A percentile compares a stretch with the other conserved stretches of the same genome.
Evolutionary conservation across 2,329 filamentous ascomycete species (phyloP).

Genomic region (Fusarium sp.): DNA sequence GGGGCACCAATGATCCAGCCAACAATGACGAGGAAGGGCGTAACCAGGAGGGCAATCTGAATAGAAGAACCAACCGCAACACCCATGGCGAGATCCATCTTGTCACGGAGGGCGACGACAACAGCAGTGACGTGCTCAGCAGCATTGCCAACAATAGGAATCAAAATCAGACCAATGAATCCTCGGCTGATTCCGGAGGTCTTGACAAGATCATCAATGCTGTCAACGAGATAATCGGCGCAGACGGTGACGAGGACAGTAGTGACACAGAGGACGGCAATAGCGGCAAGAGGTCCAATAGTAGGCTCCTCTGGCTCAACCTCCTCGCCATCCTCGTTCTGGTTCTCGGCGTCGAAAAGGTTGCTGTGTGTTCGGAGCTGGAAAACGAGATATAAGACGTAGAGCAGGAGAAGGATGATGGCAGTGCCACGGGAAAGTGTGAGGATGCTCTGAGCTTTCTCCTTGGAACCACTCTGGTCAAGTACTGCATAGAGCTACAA

Average conservation of each 20-base stretch:
- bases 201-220: slow-evolving; percentile 76
- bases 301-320: slow-evolving; percentile 56
- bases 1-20: slow-evolving; percentile 78
- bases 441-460: slow-evolving; percentile 66
- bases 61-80: slow-evolving; percentile 84
- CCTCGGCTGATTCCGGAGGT: slow-evolving; percentile 78
- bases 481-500: slow-evolving; percentile 71
- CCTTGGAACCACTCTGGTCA: slow-evolving; percentile 51
- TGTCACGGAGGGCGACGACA: slow-evolving; percentile 79
- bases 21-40: slow-evolving; percentile 79
- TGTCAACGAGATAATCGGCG: slow-evolving; percentile 79
- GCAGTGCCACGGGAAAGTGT: slow-evolving; percentile 78
- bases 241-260: slow-evolving; percentile 77
- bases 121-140: slow-evolving; percentile 84
- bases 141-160: slow-evolving; percentile 82
- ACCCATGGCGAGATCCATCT: slow-evolving; percentile 77
- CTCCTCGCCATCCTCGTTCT: slow-evolving; percentile 49
- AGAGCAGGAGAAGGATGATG: slow-evolving; percentile 77
- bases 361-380: slow-evolving; percentile 78
- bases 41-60: slow-evolving; percentile 83
- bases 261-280: slow-evolving; percentile 70
- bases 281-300: slow-evolving; percentile 71
- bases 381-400: slow-evolving; percentile 80
- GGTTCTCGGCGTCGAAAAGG: slow-evolving; percentile 69
- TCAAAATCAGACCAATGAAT: slow-evolving; percentile 81